Evolutionary conservation across 2,329 filamentous ascomycete species (phyloP), one percentile per base, ranked within the genome.

Genomic region (Fonsecaea multimorphosa): DNA sequence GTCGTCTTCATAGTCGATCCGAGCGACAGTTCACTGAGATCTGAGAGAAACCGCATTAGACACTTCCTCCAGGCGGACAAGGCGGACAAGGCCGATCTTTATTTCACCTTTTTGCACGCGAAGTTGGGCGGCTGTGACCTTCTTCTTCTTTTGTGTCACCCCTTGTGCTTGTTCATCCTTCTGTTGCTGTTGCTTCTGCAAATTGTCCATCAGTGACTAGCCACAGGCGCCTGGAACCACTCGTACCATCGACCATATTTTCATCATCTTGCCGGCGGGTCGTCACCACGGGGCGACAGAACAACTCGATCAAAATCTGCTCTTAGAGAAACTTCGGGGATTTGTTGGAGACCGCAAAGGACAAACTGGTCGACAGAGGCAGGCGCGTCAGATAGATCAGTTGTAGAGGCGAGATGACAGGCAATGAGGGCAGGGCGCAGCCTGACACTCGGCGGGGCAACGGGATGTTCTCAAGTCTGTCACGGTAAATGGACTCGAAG

Each of bases 241-340:
- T 52, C 85, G 58, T 84, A 96, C 93, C 94, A 98, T 97, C 75
- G 93, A 96, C 95, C 94, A 98, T 84, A 98, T 97, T 84, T 98
- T 98, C 85, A 97, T 86, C 95, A 98, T 98, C 76, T 83, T 93
- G 82, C 71, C 74, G 70, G 68, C 66, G 24, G 52, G 16, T 34
- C 24, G 36, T 61, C 58, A 62, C 64, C 49, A 49, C 31, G n/a
- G 44, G 34, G 58, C 44, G 40, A 40, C 56, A 24, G 32, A 8
- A 16, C n/a, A 40, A 7, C 27, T 24, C 22, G 31, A 8, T 19
- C 11, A 7, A 27, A 24, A 14, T 46, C 7, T 53, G 2, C 3
- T 6, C 27, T 12, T 60, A 9, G 29, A 36, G 44, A 32, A 22
- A 22, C 6, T 54, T 7, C 5, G n/a, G 8, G 27, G 29, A 22